Percentiles rank a stretch among this genome's conserved stretches.
phyloP scores from a whole-genome alignment of 768 basidiomycete genomes.

The Psilocybe cubensis region DNA sequence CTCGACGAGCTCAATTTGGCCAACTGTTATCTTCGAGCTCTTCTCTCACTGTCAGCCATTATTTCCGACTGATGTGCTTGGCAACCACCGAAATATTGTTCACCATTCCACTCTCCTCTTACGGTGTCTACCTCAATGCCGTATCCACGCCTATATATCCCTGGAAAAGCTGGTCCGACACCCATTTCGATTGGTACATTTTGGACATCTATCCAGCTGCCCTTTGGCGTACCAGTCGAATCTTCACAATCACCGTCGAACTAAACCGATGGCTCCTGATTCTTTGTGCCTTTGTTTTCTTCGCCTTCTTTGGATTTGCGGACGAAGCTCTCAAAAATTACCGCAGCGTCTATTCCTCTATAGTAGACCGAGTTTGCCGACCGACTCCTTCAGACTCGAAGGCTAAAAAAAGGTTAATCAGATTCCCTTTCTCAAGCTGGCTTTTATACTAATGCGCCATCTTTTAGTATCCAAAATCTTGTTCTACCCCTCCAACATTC shows the following conservation, averaged over 20 bases:
- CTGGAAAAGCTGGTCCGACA: slow-evolving; percentile 37
- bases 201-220: slow-evolving; percentile 21
- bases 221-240: slow-evolving; percentile 36
- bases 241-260: slow-evolving; percentile 30
- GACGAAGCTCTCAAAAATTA: slow-evolving; percentile 8
- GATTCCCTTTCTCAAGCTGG: no score
- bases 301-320: slow-evolving; percentile 9
- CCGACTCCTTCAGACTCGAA: no score
- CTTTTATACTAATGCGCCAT: no score
- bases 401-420: no score
- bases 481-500: no score
- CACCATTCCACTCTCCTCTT: slow-evolving; percentile 36
- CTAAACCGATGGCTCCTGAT: slow-evolving; percentile 30
- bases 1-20: slow-evolving; percentile 25
- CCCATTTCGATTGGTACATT: slow-evolving; percentile 28
- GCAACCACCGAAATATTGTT: slow-evolving; percentile 39
- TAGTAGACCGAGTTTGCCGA: no score
- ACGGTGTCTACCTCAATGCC: slow-evolving; percentile 23
- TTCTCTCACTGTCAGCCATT: slow-evolving; percentile 35
- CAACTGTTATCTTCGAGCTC: slow-evolving; percentile 30
- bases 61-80: slow-evolving; percentile 49
- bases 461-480: no score
- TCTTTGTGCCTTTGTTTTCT: slow-evolving; percentile 6
- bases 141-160: slow-evolving; percentile 21
- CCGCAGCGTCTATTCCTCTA: slow-evolving; percentile 45